Evolutionary conservation across 169 alveolate species (phyloP).

Genomic region (Plasmodium falciparum): DNA sequence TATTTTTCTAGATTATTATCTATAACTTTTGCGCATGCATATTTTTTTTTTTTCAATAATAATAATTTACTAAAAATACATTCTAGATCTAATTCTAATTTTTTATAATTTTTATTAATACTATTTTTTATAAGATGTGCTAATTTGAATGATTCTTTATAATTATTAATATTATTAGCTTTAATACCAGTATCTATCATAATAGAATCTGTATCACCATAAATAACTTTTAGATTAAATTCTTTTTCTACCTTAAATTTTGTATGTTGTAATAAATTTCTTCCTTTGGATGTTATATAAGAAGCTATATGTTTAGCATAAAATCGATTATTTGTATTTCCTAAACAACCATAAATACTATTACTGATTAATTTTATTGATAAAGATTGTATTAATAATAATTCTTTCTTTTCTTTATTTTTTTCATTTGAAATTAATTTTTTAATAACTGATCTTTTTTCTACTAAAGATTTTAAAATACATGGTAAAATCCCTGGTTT

Average conservation of each 20-base stretch:
- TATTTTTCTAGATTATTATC: conserved; percentile 84
- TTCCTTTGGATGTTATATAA: conserved; percentile 94
- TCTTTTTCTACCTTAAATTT: conserved; percentile 93
- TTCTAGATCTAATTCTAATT: conserved; percentile 97
- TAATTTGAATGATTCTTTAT: conserved; percentile 90
- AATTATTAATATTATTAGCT: conserved; percentile 82
- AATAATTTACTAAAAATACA: conserved; percentile 96
- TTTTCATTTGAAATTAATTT: conserved; percentile 82
- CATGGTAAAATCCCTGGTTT: conserved; percentile 91
- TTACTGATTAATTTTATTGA: conserved; percentile 99
- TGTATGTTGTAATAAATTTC: conserved; percentile 89
- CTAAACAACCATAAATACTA: conserved; percentile 99
- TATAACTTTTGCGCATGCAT: conserved; percentile 95
- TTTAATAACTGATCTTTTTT: conserved; percentile 81
- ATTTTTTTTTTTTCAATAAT: conserved; percentile 98
- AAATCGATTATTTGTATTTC: conserved; percentile 97
- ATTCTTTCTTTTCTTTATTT: conserved; percentile 87
- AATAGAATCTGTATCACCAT: conserved; percentile 99
- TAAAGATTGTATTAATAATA: conserved; percentile 94
- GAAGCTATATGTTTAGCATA: conserved; percentile 99
- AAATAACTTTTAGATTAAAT: conserved; percentile 94
- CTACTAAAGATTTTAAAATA: conserved; percentile 91
- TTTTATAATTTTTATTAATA: conserved; percentile 94
- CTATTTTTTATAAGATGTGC: conserved; percentile 91
- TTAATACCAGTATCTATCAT: conserved; percentile 96